Evolutionary conservation across 495 filamentous ascomycete species (phyloP).

Genomic region (Penicillium angulare): DNA sequence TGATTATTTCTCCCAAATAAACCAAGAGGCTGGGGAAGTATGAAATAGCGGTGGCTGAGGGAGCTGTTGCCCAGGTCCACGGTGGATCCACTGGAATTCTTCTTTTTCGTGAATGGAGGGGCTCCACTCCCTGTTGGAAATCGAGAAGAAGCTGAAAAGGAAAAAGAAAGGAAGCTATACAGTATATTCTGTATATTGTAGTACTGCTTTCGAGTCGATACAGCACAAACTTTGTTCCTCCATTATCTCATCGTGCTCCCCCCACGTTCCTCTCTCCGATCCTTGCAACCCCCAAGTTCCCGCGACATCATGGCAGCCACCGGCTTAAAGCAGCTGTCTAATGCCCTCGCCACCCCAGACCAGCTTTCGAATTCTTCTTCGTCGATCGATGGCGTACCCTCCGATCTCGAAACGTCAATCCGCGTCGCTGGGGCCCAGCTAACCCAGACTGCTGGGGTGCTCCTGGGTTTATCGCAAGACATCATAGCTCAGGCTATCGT

Average conservation of each 20-base stretch:
- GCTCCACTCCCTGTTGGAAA: background rate
- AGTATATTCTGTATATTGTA: no score
- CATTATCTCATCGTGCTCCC: background rate
- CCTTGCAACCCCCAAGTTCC: constrained; percentile 3
- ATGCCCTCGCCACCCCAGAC: constrained; percentile 78
- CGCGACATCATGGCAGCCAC: constrained; percentile 23
- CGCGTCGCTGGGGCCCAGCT: constrained; percentile 62
- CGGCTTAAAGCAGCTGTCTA: constrained; percentile 62
- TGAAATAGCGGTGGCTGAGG: constrained; percentile 32
- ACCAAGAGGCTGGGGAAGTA: constrained; percentile 25
- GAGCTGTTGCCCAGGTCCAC: no score
- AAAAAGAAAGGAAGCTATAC: background rate
- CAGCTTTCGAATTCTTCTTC: constrained; percentile 73
- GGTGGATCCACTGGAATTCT: constrained; percentile 18
- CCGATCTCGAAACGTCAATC: constrained; percentile 69
- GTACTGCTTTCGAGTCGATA: background rate
- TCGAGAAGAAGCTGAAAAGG: background rate
- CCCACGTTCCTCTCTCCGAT: constrained; percentile 10
- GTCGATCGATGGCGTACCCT: constrained; percentile 66
- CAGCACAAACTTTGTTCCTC: constrained; percentile 1
- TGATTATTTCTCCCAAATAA: constrained; percentile 19
- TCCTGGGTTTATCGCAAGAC: constrained; percentile 84
- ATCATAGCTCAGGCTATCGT: constrained; percentile 86
- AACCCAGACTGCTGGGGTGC: constrained; percentile 82
- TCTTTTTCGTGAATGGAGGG: background rate